A percentile compares a stretch with the other conserved stretches of the same genome.
phyloP scores from a whole-genome alignment of 768 basidiomycete species.

The Lanmaoa pseudosensibilis region DNA sequence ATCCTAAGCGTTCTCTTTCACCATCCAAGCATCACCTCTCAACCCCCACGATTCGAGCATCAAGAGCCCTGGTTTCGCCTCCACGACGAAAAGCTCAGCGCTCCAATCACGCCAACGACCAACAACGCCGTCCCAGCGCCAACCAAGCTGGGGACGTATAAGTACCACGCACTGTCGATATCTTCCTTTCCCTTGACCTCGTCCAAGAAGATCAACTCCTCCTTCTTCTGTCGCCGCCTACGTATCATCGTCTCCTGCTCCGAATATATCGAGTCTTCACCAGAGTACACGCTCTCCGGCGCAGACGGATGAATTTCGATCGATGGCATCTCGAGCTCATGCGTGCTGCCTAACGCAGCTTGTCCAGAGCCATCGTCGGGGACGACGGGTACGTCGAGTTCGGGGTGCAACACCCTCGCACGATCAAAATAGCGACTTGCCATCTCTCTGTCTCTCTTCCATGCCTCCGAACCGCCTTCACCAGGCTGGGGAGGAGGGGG shows the following conservation, averaged over 20 bases:
- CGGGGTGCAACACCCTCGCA: conserved; percentile 57
- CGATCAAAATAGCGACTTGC: conserved; percentile 74
- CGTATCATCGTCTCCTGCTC: conserved; percentile 36
- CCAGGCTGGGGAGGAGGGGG: conserved; percentile 50
- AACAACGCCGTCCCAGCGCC: conserved; percentile 83
- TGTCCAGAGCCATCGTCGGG: conserved; percentile 45
- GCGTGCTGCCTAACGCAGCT: conserved; percentile 24
- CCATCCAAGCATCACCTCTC: background rate
- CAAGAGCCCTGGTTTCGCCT: conserved; percentile 65
- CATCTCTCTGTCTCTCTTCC: conserved; percentile 71
- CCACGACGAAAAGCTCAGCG: conserved; percentile 70
- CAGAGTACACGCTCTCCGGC: conserved; percentile 30
- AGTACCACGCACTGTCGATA: conserved; percentile 73
- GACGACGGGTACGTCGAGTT: conserved; percentile 67
- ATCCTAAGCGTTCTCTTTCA: background rate
- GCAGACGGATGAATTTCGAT: conserved; percentile 47
- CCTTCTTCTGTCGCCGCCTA: conserved; percentile 55
- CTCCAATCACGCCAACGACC: conserved; percentile 76
- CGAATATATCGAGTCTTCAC: conserved; percentile 29
- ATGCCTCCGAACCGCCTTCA: conserved; percentile 65
- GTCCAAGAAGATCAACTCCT: conserved; percentile 50
- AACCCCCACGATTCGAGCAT: conserved; percentile 5
- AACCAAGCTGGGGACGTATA: conserved; percentile 75
- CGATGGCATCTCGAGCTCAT: conserved; percentile 67
- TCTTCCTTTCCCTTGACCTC: conserved; percentile 50